Percentiles rank a stretch among this genome's conserved stretches.
phyloP scores from a whole-genome alignment of 306 rosid species.

The Sophora flavescens region DNA sequence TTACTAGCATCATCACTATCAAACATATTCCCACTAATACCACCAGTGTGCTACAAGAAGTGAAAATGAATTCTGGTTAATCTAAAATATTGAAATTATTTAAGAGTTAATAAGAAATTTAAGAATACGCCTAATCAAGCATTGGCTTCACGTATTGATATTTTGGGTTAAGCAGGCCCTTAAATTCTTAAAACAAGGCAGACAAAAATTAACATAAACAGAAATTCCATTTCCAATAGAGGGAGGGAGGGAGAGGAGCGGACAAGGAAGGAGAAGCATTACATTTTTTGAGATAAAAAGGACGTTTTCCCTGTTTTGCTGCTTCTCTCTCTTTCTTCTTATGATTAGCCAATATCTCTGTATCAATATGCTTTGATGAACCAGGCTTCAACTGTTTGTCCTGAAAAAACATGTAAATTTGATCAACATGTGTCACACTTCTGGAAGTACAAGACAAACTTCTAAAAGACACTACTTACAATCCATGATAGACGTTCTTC shows the following conservation, averaged over 20 bases:
- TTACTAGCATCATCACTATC: too few relatives aligned
- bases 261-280: conserved; percentile 17
- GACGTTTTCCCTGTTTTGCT: conserved; percentile 75
- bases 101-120: background rate
- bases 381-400: conserved; percentile 68
- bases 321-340: conserved; percentile 86
- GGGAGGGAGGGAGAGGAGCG: background rate
- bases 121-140: background rate
- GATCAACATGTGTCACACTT: conserved; percentile 21
- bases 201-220: conserved; percentile 3
- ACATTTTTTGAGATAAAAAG: conserved; percentile 78
- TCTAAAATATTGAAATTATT: background rate
- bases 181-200: background rate
- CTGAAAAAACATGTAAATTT: conserved; percentile 50
- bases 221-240: conserved; percentile 9
- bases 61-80: background rate
- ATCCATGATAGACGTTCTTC: too few relatives aligned
- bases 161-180: background rate
- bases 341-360: conserved; percentile 65
- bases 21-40: too few relatives aligned
- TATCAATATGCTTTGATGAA: conserved; percentile 57
- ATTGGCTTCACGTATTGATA: conserved; percentile 9
- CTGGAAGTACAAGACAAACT: conserved; percentile 34
- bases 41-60: background rate
- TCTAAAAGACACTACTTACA: conserved; percentile 51